A percentile compares a stretch with the other conserved stretches of the same genome.
These are phyloP conservation scores for Microsporum ferrugineum DNA, from an alignment of 2,329 filamentous ascomycete genomes.

Conservation along the genomic window DNA sequence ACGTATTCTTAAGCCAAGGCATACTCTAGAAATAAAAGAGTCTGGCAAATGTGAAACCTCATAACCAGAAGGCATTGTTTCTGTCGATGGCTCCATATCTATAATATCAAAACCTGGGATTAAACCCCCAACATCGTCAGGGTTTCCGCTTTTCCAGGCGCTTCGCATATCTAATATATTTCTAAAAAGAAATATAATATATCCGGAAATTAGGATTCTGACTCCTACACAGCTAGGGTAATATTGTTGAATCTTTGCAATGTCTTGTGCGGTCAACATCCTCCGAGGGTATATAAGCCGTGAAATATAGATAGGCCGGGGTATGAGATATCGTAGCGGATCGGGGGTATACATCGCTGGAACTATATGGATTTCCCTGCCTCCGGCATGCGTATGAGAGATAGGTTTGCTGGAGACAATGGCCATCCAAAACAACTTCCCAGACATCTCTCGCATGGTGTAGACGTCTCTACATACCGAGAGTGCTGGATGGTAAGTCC, in stretches of 20 bases:
- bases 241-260: background rate
- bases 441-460: background rate
- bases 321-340: background rate
- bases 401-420: background rate
- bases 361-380: background rate
- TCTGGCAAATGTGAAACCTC: background rate
- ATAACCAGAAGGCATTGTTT: background rate
- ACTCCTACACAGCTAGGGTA: background rate
- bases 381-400: background rate
- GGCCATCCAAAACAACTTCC: background rate
- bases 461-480: background rate
- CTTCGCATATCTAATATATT: background rate
- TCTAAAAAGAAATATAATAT: background rate
- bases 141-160: background rate
- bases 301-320: background rate
- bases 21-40: background rate
- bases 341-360: background rate
- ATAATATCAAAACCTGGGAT: background rate
- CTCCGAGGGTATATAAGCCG: background rate
- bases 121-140: background rate
- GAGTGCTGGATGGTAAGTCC: background rate
- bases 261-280: background rate
- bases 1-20: background rate
- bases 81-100: background rate
- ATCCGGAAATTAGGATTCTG: background rate